Percentiles rank a stretch among this genome's conserved stretches.
These are phyloP conservation scores for Nothophaeocryptopus gaeumannii DNA, from an alignment of 2,329 filamentous ascomycete genomes.

Conservation along the genomic window DNA sequence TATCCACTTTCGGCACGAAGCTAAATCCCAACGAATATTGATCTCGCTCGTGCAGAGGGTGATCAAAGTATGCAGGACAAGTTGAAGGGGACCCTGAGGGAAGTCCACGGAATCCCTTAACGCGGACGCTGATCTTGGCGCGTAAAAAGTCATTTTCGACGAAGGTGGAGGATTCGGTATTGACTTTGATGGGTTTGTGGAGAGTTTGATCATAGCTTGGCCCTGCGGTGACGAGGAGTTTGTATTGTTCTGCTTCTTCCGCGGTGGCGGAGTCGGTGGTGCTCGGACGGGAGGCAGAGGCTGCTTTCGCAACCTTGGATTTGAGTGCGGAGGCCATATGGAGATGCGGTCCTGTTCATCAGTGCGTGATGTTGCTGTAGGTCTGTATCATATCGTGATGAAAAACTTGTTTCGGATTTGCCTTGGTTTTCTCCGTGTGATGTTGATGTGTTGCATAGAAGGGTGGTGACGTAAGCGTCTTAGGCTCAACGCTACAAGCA, in stretches of 20 bases:
- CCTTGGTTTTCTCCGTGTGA: too few species aligned
- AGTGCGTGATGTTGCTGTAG: too few species aligned
- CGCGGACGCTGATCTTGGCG: constrained; percentile 71
- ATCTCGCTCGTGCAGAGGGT: constrained; percentile 67
- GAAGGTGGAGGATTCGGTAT: constrained; percentile 55
- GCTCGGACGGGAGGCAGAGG: constrained; percentile 5
- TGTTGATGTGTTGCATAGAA: too few species aligned
- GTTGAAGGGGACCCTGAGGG: constrained; percentile 61
- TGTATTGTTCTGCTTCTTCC: constrained; percentile 59
- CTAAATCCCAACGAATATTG: constrained; percentile 81
- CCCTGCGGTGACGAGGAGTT: constrained; percentile 77
- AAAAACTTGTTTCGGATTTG: too few species aligned
- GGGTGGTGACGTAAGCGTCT: too few species aligned
- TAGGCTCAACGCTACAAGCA: too few species aligned
- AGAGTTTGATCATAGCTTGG: constrained; percentile 66
- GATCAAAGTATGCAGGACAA: constrained; percentile 70
- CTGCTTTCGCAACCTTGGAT: constrained; percentile 18
- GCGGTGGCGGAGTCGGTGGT: constrained; percentile 20
- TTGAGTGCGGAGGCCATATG: constrained; percentile 26
- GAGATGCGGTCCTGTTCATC: too few species aligned
- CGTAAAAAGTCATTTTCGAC: constrained; percentile 65
- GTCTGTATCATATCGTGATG: too few species aligned
- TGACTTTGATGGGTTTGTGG: constrained; percentile 73
- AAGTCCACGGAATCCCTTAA: constrained; percentile 63
- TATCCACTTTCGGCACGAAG: constrained; percentile 65